phyloP scores from a whole-genome alignment of 2,329 filamentous ascomycete species.

The Sporothrix luriei region DNA sequence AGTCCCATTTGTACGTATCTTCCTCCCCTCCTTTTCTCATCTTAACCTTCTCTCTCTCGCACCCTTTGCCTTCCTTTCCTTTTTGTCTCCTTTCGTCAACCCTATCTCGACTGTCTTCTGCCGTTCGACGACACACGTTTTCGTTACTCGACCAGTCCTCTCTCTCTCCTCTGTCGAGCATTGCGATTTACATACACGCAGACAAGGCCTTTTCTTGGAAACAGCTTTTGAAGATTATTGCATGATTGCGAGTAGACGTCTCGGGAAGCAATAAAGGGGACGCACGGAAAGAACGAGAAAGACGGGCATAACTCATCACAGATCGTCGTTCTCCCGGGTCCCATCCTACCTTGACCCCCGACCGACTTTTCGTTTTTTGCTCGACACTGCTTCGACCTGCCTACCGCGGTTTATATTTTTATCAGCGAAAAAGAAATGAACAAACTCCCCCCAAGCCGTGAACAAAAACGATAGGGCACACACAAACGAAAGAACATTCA shows the following conservation, averaged over 20 bases:
- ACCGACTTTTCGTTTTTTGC: neutral
- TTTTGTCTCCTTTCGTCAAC: neutral
- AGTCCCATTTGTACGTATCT: neutral
- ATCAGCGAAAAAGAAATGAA: conserved; percentile 9
- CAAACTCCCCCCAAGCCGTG: neutral
- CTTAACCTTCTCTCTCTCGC: neutral
- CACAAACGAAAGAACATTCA: neutral
- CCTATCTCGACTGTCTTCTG: neutral
- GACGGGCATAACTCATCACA: neutral
- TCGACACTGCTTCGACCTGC: neutral
- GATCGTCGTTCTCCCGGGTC: neutral
- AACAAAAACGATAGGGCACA: no score
- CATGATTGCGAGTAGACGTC: neutral
- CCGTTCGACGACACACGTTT: neutral
- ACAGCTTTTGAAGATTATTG: conserved; percentile 1
- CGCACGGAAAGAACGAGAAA: no score
- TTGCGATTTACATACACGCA: neutral
- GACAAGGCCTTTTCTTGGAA: neutral
- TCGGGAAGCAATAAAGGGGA: neutral
- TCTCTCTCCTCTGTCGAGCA: neutral
- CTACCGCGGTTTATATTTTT: conserved; percentile 17
- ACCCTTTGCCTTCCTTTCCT: neutral
- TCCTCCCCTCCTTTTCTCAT: neutral
- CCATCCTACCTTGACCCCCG: neutral
- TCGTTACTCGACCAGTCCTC: neutral